Evolutionary conservation across 2,329 filamentous ascomycete species (phyloP).

Genomic region (Aspergillus quadrilineatus): DNA sequence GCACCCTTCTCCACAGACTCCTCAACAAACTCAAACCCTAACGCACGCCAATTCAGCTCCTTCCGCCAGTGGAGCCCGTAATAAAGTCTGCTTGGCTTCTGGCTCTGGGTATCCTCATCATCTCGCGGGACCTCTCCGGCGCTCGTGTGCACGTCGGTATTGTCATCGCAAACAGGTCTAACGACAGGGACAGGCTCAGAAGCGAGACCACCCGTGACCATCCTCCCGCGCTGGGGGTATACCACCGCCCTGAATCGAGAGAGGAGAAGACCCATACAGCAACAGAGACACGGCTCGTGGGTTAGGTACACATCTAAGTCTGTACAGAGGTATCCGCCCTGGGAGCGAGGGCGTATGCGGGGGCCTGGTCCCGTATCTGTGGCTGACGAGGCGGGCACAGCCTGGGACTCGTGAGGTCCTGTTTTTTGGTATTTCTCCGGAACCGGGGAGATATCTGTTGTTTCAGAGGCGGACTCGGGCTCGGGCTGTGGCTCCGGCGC

Average conservation of each 20-base stretch:
- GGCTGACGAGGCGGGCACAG: constrained; percentile 13
- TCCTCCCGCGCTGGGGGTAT: constrained; percentile 63
- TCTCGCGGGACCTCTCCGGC: background rate
- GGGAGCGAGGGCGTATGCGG: constrained; percentile 67
- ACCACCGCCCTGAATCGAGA: constrained; percentile 86
- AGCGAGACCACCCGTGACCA: constrained; percentile 81
- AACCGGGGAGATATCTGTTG: constrained; percentile 11
- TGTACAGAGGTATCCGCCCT: constrained; percentile 89
- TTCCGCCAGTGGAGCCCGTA: constrained; percentile 66
- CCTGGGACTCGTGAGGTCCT: constrained; percentile 7
- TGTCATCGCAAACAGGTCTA: constrained; percentile 5
- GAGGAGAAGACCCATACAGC: constrained; percentile 93
- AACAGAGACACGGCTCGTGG: constrained; percentile 95
- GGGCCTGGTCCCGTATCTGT: background rate
- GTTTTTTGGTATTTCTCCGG: constrained; percentile 23
- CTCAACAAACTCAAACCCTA: constrained; percentile 49
- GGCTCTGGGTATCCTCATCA: constrained; percentile 3
- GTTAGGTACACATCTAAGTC: constrained; percentile 91
- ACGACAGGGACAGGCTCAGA: constrained; percentile 57
- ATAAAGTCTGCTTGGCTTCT: constrained; percentile 22
- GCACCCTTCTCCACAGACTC: constrained; percentile 14
- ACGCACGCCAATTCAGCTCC: constrained; percentile 52
- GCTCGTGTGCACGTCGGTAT: background rate
- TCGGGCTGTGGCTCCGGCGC: constrained; percentile 26
- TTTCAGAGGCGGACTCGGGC: background rate